A percentile compares a stretch with the other conserved stretches of the same genome.
phyloP scores from a whole-genome alignment of 139 green algal species.

The Coelastrella sp. region DNA sequence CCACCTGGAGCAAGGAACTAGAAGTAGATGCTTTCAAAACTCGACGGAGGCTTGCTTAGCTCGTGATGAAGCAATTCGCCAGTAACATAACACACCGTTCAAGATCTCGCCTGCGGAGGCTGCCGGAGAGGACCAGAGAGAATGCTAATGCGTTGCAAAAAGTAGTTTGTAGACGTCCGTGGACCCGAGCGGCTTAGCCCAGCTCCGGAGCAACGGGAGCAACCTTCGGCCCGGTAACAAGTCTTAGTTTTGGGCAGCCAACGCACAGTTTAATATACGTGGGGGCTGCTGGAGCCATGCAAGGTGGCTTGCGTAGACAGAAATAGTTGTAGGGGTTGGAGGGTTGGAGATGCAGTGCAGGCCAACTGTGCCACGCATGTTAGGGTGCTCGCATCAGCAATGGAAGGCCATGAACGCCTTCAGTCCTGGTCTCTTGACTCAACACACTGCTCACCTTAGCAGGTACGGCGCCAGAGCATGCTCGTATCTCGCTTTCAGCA shows the following conservation, averaged over 20 bases:
- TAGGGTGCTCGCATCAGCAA: neutral
- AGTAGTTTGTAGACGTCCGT: too few relatives aligned
- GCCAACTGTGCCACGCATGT: neutral
- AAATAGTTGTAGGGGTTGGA: neutral
- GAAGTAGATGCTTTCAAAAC: neutral
- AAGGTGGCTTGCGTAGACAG: too few relatives aligned
- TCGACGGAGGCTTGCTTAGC: neutral
- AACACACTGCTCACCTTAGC: neutral
- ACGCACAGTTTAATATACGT: too few relatives aligned
- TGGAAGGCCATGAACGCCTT: neutral
- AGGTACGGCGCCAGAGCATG: neutral
- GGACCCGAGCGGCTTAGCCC: too few relatives aligned
- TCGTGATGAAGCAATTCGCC: neutral
- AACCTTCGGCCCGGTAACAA: too few relatives aligned
- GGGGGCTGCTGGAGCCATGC: too few relatives aligned
- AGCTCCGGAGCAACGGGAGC: too few relatives aligned
- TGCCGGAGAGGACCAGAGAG: neutral
- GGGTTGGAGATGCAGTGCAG: neutral
- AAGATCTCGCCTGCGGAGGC: neutral
- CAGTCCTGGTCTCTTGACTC: neutral
- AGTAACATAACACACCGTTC: neutral
- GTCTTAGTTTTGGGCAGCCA: too few relatives aligned
- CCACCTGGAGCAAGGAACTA: neutral
- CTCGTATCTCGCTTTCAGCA: neutral
- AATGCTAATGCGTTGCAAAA: too few relatives aligned